These are phyloP conservation scores for Phytophthora hybrid DNA, from an alignment of 352 stramenopile species.

Conservation along the genomic window DNA sequence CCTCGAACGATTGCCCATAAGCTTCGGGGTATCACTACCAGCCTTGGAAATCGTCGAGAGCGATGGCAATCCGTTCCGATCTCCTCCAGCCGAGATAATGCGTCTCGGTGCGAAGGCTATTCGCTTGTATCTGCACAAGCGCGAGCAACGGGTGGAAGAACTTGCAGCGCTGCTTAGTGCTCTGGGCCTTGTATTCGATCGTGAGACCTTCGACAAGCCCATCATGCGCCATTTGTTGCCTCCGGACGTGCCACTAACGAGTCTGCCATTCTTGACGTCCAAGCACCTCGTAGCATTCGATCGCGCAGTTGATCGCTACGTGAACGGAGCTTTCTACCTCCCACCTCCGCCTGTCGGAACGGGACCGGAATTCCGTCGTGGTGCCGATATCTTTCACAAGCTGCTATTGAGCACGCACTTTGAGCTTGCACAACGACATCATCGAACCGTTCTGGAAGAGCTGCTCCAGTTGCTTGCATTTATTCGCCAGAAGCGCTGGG, in stretches of 20 bases:
- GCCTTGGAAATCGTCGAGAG: slow-evolving; percentile 58
- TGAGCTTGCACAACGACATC: slow-evolving; percentile 54
- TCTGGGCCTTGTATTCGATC: slow-evolving; percentile 46
- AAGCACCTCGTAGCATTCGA: slow-evolving; percentile 66
- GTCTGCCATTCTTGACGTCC: slow-evolving; percentile 57
- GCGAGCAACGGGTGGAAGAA: slow-evolving; percentile 63
- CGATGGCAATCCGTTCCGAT: slow-evolving; percentile 81
- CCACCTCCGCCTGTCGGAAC: slow-evolving; percentile 26
- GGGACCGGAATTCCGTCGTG: slow-evolving; percentile 41
- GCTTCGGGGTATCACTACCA: slow-evolving; percentile 58
- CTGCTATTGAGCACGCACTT: slow-evolving; percentile 67
- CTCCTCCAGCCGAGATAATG: slow-evolving; percentile 72
- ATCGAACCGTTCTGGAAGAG: slow-evolving; percentile 60
- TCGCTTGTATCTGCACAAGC: slow-evolving; percentile 66
- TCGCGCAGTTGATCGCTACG: slow-evolving; percentile 59
- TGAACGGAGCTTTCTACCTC: slow-evolving; percentile 80
- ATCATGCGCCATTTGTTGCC: slow-evolving; percentile 48
- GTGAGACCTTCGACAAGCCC: slow-evolving; percentile 51
- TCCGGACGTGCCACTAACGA: slow-evolving; percentile 13
- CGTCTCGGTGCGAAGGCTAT: slow-evolving; percentile 59
- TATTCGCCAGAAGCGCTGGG: slow-evolving; percentile 71
- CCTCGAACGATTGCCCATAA: slow-evolving; percentile 61
- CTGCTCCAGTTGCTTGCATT: slow-evolving; percentile 62
- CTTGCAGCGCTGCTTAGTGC: slow-evolving; percentile 51
- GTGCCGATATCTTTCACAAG: slow-evolving; percentile 66